Conservation (phyloP, 805 yeast genomes). For the Saccharomycopsis sp. region DNA sequence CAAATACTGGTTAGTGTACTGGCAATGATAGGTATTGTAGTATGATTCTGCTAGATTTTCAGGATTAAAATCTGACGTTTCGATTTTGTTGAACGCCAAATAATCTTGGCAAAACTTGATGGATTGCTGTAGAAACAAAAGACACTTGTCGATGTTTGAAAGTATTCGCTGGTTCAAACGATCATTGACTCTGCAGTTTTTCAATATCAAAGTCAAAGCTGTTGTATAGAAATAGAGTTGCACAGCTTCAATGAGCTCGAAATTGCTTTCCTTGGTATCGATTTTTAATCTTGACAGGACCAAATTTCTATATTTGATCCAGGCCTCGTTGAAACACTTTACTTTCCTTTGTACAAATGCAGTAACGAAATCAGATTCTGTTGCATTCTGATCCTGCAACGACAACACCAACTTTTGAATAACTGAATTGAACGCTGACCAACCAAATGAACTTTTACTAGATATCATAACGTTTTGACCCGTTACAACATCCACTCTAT, state of each 20-base stretch:
- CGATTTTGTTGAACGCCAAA: slow-evolving; percentile 4
- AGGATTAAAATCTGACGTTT: background rate
- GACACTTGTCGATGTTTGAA: slow-evolving; percentile 9
- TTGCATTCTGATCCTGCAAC: slow-evolving; percentile 16
- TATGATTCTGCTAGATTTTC: background rate
- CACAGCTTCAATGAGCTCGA: slow-evolving; percentile 10
- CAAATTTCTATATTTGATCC: background rate
- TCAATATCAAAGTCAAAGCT: slow-evolving; percentile 11
- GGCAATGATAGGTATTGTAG: slow-evolving; percentile 6
- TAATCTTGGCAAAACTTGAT: slow-evolving; percentile 18
- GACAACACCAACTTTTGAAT: slow-evolving; percentile 7
- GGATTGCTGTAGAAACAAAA: slow-evolving; percentile 10
- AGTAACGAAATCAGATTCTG: slow-evolving; percentile 9
- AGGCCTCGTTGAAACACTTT: background rate
- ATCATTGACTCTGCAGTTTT: slow-evolving; percentile 6
- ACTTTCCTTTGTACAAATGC: slow-evolving; percentile 4
- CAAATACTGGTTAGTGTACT: slow-evolving; percentile 16
- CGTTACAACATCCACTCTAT: background rate
- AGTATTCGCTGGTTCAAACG: slow-evolving; percentile 14
- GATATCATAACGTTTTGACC: slow-evolving; percentile 5
- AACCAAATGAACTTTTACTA: slow-evolving; percentile 7
- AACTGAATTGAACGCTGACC: slow-evolving; percentile 13
- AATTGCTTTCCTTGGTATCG: slow-evolving; percentile 6
- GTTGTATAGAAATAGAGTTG: slow-evolving; percentile 10
- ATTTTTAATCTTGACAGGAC: slow-evolving; percentile 7